These are phyloP conservation scores for Botrytis fabae DNA, from an alignment of 2,329 filamentous ascomycete species.

Conservation along the genomic window DNA sequence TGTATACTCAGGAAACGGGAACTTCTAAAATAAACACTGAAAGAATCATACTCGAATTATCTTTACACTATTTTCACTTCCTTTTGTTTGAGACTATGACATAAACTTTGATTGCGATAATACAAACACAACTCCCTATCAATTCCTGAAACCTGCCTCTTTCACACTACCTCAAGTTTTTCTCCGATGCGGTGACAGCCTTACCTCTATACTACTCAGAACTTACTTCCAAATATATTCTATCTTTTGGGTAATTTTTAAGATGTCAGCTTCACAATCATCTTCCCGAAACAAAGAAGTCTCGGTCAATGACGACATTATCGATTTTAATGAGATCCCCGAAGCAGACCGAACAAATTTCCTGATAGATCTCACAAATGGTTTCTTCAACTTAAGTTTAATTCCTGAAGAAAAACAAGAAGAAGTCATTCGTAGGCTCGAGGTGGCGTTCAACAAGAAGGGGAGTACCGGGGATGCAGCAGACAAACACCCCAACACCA, in stretches of 20 bases:
- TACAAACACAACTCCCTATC: not conserved
- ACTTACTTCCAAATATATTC: not conserved
- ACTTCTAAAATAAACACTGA: not conserved
- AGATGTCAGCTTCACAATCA: not conserved
- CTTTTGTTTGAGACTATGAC: not conserved
- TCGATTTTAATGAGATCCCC: not conserved
- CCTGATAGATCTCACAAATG: not conserved
- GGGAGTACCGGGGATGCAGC: not conserved
- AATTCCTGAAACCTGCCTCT: not conserved
- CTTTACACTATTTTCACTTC: not conserved
- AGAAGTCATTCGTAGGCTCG: not conserved
- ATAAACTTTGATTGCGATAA: not conserved
- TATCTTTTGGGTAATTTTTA: not conserved
- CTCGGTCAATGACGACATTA: not conserved
- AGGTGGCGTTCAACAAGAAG: not conserved
- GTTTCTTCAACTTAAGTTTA: not conserved
- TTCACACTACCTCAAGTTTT: not conserved
- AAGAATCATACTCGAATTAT: not conserved
- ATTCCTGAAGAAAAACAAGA: not conserved
- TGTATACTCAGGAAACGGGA: not conserved
- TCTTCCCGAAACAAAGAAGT: not conserved
- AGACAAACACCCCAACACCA: not conserved
- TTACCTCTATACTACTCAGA: not conserved
- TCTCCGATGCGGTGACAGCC: not conserved
- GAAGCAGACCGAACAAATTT: not conserved